These are phyloP conservation scores for Scytalidium lignicola DNA, from an alignment of 2,329 filamentous ascomycete genomes.

Conservation along the genomic window DNA sequence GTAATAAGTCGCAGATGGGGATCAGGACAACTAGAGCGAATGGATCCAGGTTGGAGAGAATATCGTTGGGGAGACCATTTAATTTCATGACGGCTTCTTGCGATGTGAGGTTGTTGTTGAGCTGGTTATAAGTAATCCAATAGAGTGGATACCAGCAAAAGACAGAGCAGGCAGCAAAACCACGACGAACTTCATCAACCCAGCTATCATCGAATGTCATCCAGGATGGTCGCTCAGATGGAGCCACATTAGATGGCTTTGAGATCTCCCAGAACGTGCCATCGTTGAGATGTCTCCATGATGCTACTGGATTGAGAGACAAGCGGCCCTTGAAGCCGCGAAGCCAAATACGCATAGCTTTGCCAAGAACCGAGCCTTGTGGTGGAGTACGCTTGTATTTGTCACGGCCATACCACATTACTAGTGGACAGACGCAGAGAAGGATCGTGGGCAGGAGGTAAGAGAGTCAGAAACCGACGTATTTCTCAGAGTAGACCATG, in stretches of 20 bases:
- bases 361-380: slow-evolving; percentile 66
- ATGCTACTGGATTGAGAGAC: slow-evolving; percentile 54
- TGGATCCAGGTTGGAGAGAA: slow-evolving; percentile 71
- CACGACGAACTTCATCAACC: slow-evolving; percentile 73
- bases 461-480: slow-evolving; percentile 70
- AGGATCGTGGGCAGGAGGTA: slow-evolving; percentile 63
- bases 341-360: slow-evolving; percentile 56
- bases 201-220: slow-evolving; percentile 81
- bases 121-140: slow-evolving; percentile 54
- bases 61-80: slow-evolving; percentile 70
- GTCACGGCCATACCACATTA: slow-evolving; percentile 54
- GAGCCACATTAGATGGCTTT: slow-evolving; percentile 59
- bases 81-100: slow-evolving; percentile 64
- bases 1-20: slow-evolving; percentile 60
- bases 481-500: slow-evolving; percentile 72
- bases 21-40: slow-evolving; percentile 72
- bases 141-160: slow-evolving; percentile 53
- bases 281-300: slow-evolving; percentile 48
- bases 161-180: slow-evolving; percentile 63
- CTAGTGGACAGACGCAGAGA: slow-evolving; percentile 56
- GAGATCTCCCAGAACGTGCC: slow-evolving; percentile 60
- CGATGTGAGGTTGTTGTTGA: slow-evolving; percentile 55
- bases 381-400: slow-evolving; percentile 60
- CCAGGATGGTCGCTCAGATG: slow-evolving; percentile 56
- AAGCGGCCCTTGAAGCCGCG: slow-evolving; percentile 60